These are phyloP conservation scores for Fomitopsis pinicola DNA, from an alignment of 1,284 basidiomycete species.

Conservation along the genomic window DNA sequence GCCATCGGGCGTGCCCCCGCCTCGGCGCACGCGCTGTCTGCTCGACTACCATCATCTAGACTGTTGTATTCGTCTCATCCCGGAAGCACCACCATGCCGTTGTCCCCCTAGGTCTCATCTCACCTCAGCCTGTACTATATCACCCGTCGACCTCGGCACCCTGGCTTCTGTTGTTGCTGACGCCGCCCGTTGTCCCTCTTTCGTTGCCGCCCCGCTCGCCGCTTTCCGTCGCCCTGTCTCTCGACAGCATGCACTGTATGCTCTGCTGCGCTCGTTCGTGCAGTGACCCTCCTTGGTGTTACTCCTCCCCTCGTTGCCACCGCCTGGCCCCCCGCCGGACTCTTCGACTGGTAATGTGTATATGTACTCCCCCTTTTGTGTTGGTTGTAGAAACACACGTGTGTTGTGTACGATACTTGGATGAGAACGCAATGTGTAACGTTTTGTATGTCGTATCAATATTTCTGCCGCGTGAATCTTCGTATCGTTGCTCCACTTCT, in stretches of 20 bases:
- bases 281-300: neutral
- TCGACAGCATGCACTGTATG: neutral
- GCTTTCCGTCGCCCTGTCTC: neutral
- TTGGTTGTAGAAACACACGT: neutral
- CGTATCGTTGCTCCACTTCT: too few relatives aligned
- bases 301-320: neutral
- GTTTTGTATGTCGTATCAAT: neutral
- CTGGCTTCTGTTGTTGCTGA: neutral
- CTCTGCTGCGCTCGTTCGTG: neutral
- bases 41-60: neutral
- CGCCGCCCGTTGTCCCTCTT: neutral
- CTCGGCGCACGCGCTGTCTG: neutral
- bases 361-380: neutral
- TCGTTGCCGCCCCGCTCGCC: neutral
- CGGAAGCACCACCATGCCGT: neutral
- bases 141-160: neutral
- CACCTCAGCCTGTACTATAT: neutral
- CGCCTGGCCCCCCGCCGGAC: neutral
- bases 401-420: neutral
- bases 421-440: neutral
- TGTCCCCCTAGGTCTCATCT: neutral
- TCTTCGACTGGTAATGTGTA: neutral
- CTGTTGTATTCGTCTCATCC: neutral
- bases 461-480: neutral
- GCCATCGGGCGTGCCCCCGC: neutral